Evolutionary conservation across 2,329 filamentous ascomycete genomes (phyloP), one percentile per base, ranked within the genome.

Genomic region (Fusarium metavorans): DNA sequence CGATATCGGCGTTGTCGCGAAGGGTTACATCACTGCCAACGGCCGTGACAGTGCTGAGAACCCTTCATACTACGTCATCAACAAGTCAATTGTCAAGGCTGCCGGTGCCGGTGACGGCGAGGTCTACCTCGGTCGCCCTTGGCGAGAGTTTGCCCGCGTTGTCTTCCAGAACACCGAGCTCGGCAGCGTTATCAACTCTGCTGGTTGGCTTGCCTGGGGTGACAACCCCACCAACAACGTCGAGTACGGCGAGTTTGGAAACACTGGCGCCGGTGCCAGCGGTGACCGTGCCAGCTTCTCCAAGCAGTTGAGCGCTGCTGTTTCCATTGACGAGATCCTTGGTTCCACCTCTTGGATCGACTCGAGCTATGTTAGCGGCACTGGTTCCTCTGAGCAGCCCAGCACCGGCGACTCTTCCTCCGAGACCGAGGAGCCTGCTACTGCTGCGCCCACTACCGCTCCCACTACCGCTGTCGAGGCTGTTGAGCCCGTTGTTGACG

Each of bases 141-240:
- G 86, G 86, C 73, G 82, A 14, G 79, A 82, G 20, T 86, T 84
- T 63, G 81, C 86, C 2, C 83, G 85, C 5, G 86, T 87, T 6
- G 83, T 86, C n/a, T 86, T 86, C 80, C 85, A 88, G 76, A 78
- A 84, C 63, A 88, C 87, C 1, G 78, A 80, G 23, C 81, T 93
- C 79, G 84, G 83, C 10, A 45, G 68, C 3, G 74, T 76, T 5
- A 65, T 76, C 37, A 74, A 71, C 74, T 69, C 83, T 3, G 86
- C 86, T 1, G 91, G 91, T 0, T 92, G 91, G 90, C 78, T 75
- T 9, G 77, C 83, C 13, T 92, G 91, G 91, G 82, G 82, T 20
- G 82, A 85, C 52, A 80, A 84, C 34, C 84, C 85, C 27, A 90
- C 88, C 0, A 84, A 83, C 61, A 82, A 88, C 59, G 88, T 92